These are phyloP conservation scores for Termitomyces sp. DNA, from an alignment of 768 basidiomycete genomes.

Conservation along the genomic window DNA sequence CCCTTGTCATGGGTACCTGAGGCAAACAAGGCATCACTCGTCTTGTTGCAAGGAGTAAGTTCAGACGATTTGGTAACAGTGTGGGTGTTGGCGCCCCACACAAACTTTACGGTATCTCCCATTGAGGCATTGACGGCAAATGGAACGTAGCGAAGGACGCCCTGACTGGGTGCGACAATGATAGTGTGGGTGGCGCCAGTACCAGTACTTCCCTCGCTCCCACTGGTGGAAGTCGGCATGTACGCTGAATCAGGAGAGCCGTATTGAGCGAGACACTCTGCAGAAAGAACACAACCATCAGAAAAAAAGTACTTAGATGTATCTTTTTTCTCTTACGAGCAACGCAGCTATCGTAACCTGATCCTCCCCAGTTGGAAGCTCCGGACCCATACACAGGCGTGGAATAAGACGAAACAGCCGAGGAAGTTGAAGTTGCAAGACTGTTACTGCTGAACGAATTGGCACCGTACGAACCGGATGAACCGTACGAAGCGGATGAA, in stretches of 20 bases:
- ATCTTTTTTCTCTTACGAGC: conserved; percentile 46
- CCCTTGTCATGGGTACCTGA: conserved; percentile 61
- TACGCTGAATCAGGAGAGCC: conserved; percentile 35
- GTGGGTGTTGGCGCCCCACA: conserved; percentile 78
- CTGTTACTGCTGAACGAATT: conserved; percentile 15
- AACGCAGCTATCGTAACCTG: conserved; percentile 64
- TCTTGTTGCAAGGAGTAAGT: conserved; percentile 72
- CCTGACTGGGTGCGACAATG: conserved; percentile 74
- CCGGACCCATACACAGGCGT: conserved; percentile 63
- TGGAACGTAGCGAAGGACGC: conserved; percentile 72
- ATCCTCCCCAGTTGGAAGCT: conserved; percentile 49
- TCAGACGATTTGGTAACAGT: conserved; percentile 78
- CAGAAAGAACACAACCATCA: neutral
- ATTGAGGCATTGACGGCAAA: conserved; percentile 72
- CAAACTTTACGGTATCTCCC: conserved; percentile 73
- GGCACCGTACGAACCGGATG: conserved; percentile 20
- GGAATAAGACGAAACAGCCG: conserved; percentile 26
- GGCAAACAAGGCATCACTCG: conserved; percentile 51
- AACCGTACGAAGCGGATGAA: conserved; percentile 20
- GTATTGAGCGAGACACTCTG: conserved; percentile 67
- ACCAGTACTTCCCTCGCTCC: conserved; percentile 32
- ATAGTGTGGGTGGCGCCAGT: conserved; percentile 67
- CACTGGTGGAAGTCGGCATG: conserved; percentile 29
- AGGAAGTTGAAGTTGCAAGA: conserved; percentile 20
- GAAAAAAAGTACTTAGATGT: neutral